A percentile compares a stretch with the other conserved stretches of the same genome.
phyloP scores from a whole-genome alignment of 768 basidiomycete genomes.

The Pluteus cervinus region DNA sequence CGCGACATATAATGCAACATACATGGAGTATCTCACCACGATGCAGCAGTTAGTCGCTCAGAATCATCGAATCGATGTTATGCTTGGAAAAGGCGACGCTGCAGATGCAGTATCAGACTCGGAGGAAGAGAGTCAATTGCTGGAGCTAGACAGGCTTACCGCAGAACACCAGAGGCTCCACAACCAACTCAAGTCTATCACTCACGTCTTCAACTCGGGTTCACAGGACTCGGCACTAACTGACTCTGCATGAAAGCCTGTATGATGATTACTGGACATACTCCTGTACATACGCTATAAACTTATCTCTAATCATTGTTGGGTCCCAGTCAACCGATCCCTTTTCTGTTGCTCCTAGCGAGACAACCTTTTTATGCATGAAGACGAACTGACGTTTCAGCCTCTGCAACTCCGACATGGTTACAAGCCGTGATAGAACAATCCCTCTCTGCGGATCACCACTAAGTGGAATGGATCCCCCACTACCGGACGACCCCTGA shows the following conservation, averaged over 20 bases:
- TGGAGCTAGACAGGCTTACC: conserved; percentile 65
- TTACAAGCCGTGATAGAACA: conserved; percentile 58
- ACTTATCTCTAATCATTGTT: conserved; percentile 61
- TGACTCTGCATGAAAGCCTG: too few relatives aligned
- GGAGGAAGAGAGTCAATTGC: conserved; percentile 49
- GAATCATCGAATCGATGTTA: conserved; percentile 47
- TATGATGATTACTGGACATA: conserved; percentile 41
- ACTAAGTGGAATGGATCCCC: background rate
- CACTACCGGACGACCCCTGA: conserved; percentile 38
- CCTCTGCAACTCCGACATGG: conserved; percentile 83
- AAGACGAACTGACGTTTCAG: conserved; percentile 88
- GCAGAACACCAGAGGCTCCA: too few relatives aligned
- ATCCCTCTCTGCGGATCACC: background rate
- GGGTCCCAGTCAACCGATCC: conserved; percentile 76
- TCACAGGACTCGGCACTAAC: too few relatives aligned
- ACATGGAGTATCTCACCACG: conserved; percentile 41
- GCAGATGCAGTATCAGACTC: too few relatives aligned
- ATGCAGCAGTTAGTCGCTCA: conserved; percentile 43
- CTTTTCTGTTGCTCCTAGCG: conserved; percentile 73
- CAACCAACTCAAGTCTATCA: too few relatives aligned
- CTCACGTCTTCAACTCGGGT: too few relatives aligned
- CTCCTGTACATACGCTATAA: conserved; percentile 68
- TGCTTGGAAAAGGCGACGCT: too few relatives aligned
- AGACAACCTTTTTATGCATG: conserved; percentile 85
- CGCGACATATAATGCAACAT: conserved; percentile 44